Evolutionary conservation across 1,284 basidiomycete genomes (phyloP), one percentile per base, ranked within the genome.

Genomic region (Cystobasidium pallidum): DNA sequence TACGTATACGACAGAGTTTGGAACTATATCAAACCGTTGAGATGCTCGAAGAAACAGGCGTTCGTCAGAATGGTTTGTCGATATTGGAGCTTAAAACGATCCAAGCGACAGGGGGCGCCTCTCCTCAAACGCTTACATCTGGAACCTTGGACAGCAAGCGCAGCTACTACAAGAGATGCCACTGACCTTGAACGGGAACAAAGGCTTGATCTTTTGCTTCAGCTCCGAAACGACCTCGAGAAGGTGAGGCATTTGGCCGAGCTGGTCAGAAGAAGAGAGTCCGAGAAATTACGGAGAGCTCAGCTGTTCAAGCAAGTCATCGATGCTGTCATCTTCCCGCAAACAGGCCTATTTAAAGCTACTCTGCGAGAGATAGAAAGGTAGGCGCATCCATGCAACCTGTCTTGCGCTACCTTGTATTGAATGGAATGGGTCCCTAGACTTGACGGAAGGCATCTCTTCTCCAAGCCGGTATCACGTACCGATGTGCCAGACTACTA

Each of bases 11-110:
- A 89, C 21, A 87, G 89, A 11, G 88, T 99, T 49, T 77, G 89
- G 36, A 85, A 88, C 54, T 96, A 99, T 79, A 88, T 91, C 41
- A 80, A 82, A 59, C 90, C 88, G 76, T 83, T 96, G 58, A 84
- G 81, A 41, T 83, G 97, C 1, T 84, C 89, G 70, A 92, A 92
- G 79, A 92, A 91, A 79, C 80, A 82, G 2, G 88, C 90, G 39
- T 91, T 95, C 66, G 82, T 98, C 3, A 86, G 88, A 62, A 82
- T 89, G 78, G 84, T 95, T 41, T 94, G 91, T 77, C 87, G 88
- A 76, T 99, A 97, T 80, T 99, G 95, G 95, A 97, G 94, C 79
- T 81, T 99, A 80, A 98, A 99, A 82, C 84, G 95, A 4, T 94
- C 99, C 80, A 91, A 88, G 0, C 86, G 95, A 73, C 83, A 95